Evolutionary conservation across 2,329 filamentous ascomycete species (phyloP).

Genomic region (Lachnellula occidentalis): DNA sequence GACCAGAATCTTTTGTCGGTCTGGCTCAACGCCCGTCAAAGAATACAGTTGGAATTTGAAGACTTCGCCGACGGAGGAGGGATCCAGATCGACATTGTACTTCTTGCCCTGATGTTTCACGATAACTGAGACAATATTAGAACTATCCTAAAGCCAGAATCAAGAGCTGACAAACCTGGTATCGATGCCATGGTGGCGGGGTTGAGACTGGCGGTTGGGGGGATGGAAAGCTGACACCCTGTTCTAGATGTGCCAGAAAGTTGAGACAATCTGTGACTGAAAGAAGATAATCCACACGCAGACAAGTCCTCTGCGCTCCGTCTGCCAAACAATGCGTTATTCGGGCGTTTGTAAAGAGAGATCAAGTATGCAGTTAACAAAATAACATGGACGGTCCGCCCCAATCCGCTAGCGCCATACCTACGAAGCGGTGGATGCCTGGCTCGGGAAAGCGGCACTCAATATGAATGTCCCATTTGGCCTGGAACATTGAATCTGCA

Average conservation of each 20-base stretch:
- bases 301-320: neutral
- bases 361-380: neutral
- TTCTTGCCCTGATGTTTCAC: slow-evolving; percentile 96
- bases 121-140: slow-evolving; percentile 55
- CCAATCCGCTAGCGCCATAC: slow-evolving; percentile 4
- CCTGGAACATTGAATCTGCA: too few species aligned
- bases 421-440: slow-evolving; percentile 7
- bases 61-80: slow-evolving; percentile 76
- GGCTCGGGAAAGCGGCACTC: too few species aligned
- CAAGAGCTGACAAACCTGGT: slow-evolving; percentile 24
- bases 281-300: neutral
- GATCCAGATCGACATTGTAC: slow-evolving; percentile 88
- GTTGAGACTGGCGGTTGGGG: slow-evolving; percentile 17
- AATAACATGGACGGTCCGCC: neutral
- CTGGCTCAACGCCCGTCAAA: slow-evolving; percentile 90
- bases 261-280: neutral
- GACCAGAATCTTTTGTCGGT: slow-evolving; percentile 91
- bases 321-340: neutral
- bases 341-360: neutral
- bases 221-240: neutral
- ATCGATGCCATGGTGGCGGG: slow-evolving; percentile 31
- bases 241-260: neutral
- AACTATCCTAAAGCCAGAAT: neutral
- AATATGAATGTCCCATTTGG: too few species aligned
- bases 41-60: slow-evolving; percentile 97